These are phyloP conservation scores for Dactylellina sp. DNA, from an alignment of 2,329 filamentous ascomycete genomes.

Conservation along the genomic window DNA sequence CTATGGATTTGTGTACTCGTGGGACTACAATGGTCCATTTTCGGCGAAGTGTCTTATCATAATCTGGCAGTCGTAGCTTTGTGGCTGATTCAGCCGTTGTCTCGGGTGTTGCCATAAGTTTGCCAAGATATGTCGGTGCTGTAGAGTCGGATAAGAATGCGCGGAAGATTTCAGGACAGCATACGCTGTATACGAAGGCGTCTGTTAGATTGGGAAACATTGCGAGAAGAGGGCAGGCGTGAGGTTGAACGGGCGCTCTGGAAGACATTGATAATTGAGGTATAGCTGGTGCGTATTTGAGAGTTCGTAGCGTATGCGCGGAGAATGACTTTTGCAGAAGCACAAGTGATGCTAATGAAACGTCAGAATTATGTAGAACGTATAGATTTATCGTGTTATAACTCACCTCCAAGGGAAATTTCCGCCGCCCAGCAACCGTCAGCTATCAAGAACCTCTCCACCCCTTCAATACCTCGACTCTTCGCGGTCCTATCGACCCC, in stretches of 20 bases:
- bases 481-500: conserved; percentile 34
- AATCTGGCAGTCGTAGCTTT: conserved; percentile 24
- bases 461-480: conserved; percentile 45
- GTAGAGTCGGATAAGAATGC: conserved; percentile 44
- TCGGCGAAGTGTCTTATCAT: conserved; percentile 36
- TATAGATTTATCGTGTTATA: not conserved
- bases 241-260: conserved; percentile 33
- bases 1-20: conserved; percentile 52
- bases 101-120: conserved; percentile 45
- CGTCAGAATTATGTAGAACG: conserved; percentile 18
- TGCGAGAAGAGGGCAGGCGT: conserved; percentile 51
- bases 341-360: conserved; percentile 36
- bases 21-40: conserved; percentile 55
- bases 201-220: conserved; percentile 55
- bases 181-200: conserved; percentile 51
- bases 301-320: conserved; percentile 49
- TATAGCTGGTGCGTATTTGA: conserved; percentile 52
- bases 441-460: conserved; percentile 47
- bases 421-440: conserved; percentile 57
- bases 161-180: conserved; percentile 53
- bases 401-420: conserved; percentile 53
- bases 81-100: conserved; percentile 1
- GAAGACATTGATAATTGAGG: conserved; percentile 55
- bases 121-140: conserved; percentile 39
- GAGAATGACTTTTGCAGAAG: conserved; percentile 56